These are phyloP conservation scores for Malus sylvestris DNA, from an alignment of 306 rosid species.

Conservation along the genomic window DNA sequence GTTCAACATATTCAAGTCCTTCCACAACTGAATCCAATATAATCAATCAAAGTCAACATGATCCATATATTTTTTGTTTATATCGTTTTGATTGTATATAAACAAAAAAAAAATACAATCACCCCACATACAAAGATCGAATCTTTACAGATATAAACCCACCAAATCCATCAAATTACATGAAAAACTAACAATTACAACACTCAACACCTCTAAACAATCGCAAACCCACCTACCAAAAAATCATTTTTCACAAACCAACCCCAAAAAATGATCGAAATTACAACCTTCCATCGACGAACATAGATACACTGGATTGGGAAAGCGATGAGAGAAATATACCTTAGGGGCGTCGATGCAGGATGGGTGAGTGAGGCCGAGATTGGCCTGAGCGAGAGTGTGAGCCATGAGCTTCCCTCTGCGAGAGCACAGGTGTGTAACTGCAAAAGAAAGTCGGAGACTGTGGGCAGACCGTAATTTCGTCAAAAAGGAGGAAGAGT, in stretches of 20 bases:
- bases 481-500: slow-evolving; percentile 31
- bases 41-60: not conserved
- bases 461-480: slow-evolving; percentile 22
- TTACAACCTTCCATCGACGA: not conserved
- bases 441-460: slow-evolving; percentile 29
- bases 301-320: not conserved
- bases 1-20: not conserved
- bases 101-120: not conserved
- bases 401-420: slow-evolving; percentile 66
- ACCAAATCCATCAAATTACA: not conserved
- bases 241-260: not conserved
- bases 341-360: slow-evolving; percentile 57
- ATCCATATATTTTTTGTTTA: too few relatives aligned
- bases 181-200: not conserved
- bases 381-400: slow-evolving; percentile 62
- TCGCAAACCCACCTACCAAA: not conserved
- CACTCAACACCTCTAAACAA: not conserved
- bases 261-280: not conserved
- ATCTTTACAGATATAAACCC: not conserved
- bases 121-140: not conserved
- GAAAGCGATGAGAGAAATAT: not conserved
- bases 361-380: slow-evolving; percentile 82
- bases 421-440: slow-evolving; percentile 28
- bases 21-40: not conserved
- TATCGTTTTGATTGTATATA: not conserved